phyloP scores from a whole-genome alignment of 768 basidiomycete species.

The Trametes cubensis region DNA sequence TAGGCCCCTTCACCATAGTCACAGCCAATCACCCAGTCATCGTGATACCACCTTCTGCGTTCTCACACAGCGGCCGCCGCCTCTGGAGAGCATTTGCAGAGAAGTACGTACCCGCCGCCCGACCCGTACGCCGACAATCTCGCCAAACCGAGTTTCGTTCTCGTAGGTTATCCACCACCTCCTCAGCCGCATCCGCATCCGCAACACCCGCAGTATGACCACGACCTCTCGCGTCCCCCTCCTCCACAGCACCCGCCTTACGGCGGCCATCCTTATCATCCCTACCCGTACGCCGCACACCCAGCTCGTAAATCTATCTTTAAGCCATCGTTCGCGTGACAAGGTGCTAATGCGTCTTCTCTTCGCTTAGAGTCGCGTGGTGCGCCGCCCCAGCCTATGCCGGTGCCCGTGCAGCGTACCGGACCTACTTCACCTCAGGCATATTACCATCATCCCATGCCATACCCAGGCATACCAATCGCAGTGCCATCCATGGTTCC shows the following conservation, averaged over 20 bases:
- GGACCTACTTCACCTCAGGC: conserved; percentile 19
- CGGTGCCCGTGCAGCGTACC: conserved; percentile 29
- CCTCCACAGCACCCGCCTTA: conserved; percentile 20
- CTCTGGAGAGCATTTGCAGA: conserved; percentile 12
- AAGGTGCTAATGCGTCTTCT: conserved; percentile 56
- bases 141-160: conserved; percentile 3
- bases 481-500: conserved; percentile 11
- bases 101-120: conserved; percentile 16
- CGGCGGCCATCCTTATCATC: conserved; percentile 25
- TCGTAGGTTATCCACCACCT: conserved; percentile 17
- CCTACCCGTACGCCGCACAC: conserved; percentile 18
- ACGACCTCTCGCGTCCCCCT: conserved; percentile 13
- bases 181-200: conserved; percentile 2
- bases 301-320: conserved; percentile 27
- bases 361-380: conserved; percentile 60
- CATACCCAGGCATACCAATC: conserved; percentile 17
- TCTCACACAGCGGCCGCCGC: conserved; percentile 2
- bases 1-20: conserved; percentile 33
- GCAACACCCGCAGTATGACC: conserved; percentile 26
- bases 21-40: conserved; percentile 6
- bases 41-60: conserved; percentile 4
- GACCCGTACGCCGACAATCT: background rate
- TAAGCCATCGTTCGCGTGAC: conserved; percentile 46
- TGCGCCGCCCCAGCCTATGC: conserved; percentile 39
- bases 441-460: conserved; percentile 18